These are phyloP conservation scores for Achaetomiella virescens DNA, from an alignment of 495 filamentous ascomycete species.

Conservation along the genomic window DNA sequence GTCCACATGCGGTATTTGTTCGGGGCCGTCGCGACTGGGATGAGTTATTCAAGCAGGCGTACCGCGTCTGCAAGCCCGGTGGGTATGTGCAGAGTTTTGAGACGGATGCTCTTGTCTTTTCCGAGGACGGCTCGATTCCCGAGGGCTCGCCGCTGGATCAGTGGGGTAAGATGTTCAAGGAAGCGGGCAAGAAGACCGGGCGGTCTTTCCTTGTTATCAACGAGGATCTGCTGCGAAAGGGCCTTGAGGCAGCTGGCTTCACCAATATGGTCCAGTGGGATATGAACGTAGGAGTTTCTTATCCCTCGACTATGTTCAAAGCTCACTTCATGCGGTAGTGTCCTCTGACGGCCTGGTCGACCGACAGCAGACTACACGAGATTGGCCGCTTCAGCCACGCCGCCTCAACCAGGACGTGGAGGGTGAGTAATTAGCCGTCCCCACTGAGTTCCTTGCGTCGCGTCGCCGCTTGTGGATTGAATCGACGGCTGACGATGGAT, in stretches of 20 bases:
- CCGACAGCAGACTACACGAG: slow-evolving; percentile 41
- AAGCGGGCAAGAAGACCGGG: slow-evolving; percentile 18
- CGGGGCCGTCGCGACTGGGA: slow-evolving; percentile 56
- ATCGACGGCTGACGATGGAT: neutral
- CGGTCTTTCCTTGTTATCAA: slow-evolving; percentile 13
- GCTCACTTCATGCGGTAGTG: slow-evolving; percentile 8
- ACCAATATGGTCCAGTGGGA: slow-evolving; percentile 40
- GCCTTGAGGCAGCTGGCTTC: slow-evolving; percentile 51
- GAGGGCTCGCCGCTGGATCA: slow-evolving; percentile 29
- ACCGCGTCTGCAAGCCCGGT: slow-evolving; percentile 35
- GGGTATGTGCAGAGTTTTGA: slow-evolving; percentile 30
- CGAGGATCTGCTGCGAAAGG: slow-evolving; percentile 45
- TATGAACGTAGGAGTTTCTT: slow-evolving; percentile 18
- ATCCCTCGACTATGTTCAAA: neutral
- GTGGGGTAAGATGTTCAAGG: slow-evolving; percentile 29
- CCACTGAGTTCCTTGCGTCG: neutral
- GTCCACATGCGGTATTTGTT: slow-evolving; percentile 56
- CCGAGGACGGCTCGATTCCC: slow-evolving; percentile 27
- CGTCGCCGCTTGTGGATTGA: neutral
- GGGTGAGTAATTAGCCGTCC: neutral
- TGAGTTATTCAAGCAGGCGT: slow-evolving; percentile 34
- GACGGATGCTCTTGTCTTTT: slow-evolving; percentile 17
- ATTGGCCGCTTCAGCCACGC: slow-evolving; percentile 32
- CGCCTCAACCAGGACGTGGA: slow-evolving; percentile 27
- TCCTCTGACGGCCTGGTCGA: slow-evolving; percentile 41